These are phyloP conservation scores for Paxillus involutus DNA, from an alignment of 768 basidiomycete species.

Conservation along the genomic window DNA sequence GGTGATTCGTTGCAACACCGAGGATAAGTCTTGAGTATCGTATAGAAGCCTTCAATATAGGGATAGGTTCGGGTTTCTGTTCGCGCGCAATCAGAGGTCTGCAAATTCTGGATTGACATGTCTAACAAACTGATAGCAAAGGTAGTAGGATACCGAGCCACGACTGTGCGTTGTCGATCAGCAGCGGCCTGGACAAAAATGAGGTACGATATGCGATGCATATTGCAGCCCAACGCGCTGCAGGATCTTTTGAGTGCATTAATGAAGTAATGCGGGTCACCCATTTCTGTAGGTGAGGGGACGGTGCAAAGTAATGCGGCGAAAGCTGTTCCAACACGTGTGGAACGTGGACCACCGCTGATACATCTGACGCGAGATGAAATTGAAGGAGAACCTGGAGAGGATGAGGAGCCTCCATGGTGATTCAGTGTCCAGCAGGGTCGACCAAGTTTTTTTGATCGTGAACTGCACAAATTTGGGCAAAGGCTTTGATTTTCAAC, in stretches of 20 bases:
- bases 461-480: neutral
- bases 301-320: constrained; percentile 52
- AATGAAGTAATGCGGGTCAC: constrained; percentile 68
- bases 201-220: constrained; percentile 72
- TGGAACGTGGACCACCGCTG: constrained; percentile 57
- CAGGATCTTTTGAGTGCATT: constrained; percentile 75
- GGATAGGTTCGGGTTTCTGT: constrained; percentile 69
- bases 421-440: too few relatives aligned
- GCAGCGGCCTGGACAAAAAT: constrained; percentile 50
- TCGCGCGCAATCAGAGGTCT: constrained; percentile 13
- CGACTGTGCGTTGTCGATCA: constrained; percentile 69
- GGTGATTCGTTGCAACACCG: constrained; percentile 52
- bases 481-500: constrained; percentile 27
- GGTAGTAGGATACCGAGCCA: constrained; percentile 72
- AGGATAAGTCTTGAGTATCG: constrained; percentile 65
- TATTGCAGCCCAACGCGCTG: constrained; percentile 77
- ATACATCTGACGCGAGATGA: constrained; percentile 69
- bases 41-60: constrained; percentile 62
- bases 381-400: constrained; percentile 67
- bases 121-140: constrained; percentile 62
- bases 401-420: constrained; percentile 50
- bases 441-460: neutral
- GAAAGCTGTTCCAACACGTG: constrained; percentile 58
- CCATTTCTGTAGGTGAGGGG: constrained; percentile 75
- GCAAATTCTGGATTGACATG: constrained; percentile 14